Conservation (phyloP, 495 filamentous ascomycete genomes). For the Barbatosphaeria neglecta region DNA sequence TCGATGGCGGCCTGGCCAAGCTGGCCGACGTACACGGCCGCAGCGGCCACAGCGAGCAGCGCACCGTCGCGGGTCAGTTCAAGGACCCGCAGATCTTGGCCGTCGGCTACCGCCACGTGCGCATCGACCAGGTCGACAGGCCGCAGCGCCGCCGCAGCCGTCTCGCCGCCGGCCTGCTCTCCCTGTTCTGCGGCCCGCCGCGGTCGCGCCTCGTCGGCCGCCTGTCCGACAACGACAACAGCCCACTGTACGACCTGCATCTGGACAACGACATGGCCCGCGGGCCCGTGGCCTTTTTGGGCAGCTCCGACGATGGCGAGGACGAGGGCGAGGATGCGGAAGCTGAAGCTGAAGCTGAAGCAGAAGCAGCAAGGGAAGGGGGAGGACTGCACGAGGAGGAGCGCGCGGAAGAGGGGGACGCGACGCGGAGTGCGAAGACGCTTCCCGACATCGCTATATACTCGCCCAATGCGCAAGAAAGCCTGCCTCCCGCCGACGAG, state of each 20-base stretch:
- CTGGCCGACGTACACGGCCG: neutral
- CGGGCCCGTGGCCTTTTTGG: neutral
- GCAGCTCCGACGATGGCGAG: neutral
- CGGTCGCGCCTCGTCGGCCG: neutral
- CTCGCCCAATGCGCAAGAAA: neutral
- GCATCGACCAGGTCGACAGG: neutral
- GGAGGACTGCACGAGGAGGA: neutral
- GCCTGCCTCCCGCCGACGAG: neutral
- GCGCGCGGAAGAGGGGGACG: too few relatives aligned
- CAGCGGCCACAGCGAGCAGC: neutral
- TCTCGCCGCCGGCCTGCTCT: neutral
- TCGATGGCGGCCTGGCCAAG: neutral
- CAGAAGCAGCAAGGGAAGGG: neutral
- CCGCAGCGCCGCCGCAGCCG: neutral
- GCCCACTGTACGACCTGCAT: neutral
- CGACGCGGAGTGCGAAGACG: too few relatives aligned
- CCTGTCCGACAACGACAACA: neutral
- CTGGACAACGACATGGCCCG: neutral
- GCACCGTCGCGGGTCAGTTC: neutral
- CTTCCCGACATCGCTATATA: neutral
- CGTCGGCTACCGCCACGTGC: neutral
- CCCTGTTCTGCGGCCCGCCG: neutral
- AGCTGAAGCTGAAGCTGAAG: neutral
- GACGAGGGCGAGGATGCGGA: neutral
- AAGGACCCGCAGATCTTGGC: constrained; percentile 1